phyloP scores from a whole-genome alignment of 164 flowering plant genomes.

The Cinnamomum micranthum region DNA sequence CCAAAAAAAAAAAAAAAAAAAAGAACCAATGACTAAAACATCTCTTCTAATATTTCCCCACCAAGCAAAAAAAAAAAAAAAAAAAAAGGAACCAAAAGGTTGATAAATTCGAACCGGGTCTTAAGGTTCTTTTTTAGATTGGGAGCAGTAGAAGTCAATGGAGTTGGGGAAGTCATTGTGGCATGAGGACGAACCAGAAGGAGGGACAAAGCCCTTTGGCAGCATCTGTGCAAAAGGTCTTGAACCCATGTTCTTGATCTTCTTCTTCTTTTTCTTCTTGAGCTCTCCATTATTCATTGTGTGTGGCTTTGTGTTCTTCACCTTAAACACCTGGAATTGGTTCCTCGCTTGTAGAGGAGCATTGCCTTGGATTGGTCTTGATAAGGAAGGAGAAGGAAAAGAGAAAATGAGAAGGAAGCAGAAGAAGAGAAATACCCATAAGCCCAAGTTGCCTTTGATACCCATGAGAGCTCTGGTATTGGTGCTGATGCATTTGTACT shows the following conservation, averaged over 20 bases:
- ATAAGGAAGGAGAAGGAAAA: background rate
- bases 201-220: conserved; percentile 68
- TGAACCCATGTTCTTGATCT: conserved; percentile 14
- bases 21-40: background rate
- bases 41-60: conserved; percentile 1
- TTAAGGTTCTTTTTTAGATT: conserved; percentile 9
- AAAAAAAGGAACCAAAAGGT: no score
- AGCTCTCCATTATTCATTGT: conserved; percentile 3
- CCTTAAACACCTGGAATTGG: conserved; percentile 19
- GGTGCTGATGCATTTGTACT: conserved; percentile 15
- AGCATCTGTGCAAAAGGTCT: conserved; percentile 56
- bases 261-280: conserved; percentile 19
- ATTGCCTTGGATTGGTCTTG: background rate
- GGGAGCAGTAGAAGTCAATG: conserved; percentile 32
- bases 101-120: background rate
- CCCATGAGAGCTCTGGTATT: conserved; percentile 24
- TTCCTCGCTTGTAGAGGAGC: background rate
- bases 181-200: conserved; percentile 66
- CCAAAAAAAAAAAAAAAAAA: background rate
- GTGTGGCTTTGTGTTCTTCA: conserved; percentile 24
- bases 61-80: background rate
- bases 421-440: conserved; percentile 11
- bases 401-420: conserved; percentile 9
- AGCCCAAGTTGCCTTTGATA: conserved; percentile 9
- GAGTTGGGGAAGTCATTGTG: conserved; percentile 48